Base-by-base conservation (phyloP, 176 grass and related monocot genomes). In the Poa annua region DNA sequence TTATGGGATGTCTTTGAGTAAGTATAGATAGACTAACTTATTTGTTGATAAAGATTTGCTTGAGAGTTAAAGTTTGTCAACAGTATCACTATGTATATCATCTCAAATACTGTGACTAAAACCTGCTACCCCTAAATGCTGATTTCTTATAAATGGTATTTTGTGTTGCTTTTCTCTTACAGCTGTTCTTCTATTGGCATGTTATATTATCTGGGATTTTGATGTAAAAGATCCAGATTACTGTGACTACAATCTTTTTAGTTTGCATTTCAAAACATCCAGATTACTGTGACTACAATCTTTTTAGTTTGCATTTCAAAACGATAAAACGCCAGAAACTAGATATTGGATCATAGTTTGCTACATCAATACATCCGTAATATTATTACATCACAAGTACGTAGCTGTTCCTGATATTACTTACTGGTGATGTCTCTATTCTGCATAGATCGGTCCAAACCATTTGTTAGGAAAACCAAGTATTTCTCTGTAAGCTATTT, bases 381-480 rank as follows among this genome's bases (percentile, higher is more conserved):
- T 70, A 81, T 11, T 45, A 15, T 45, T 19, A 3, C 48, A 15
- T 26, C 61, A 34, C 41, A 34, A 25, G 8, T 62, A 75, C 17
- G 35, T 74, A 62, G 47, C 38, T 45, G 52, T 59, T 19, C 4
- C 3, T 20, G 13, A 65, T 8, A 64, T 10, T 83, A 36, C 55
- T 45, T 63, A 22, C 26, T 65, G 45, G 64, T 51, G n/a, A 76
- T 65, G 32, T 39, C 26, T 74, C 49, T 35, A 25, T 53, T 53
- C 62, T 19, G 5, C 22, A 49, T 73, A 73, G 22, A 26, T 47
- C 26, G 36, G 6, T 76, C 14, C n/a, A 63, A 36, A 38, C n/a
- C 59, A 44, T 77, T 67, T 66, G 50, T 29, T 84, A 52, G 45
- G 29, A 54, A 70, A 77, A 69, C 29, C 8, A 71, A 83, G 14